Base-by-base conservation (phyloP, 208 protist genomes). In the Wallacemonas rigidus region DNA sequence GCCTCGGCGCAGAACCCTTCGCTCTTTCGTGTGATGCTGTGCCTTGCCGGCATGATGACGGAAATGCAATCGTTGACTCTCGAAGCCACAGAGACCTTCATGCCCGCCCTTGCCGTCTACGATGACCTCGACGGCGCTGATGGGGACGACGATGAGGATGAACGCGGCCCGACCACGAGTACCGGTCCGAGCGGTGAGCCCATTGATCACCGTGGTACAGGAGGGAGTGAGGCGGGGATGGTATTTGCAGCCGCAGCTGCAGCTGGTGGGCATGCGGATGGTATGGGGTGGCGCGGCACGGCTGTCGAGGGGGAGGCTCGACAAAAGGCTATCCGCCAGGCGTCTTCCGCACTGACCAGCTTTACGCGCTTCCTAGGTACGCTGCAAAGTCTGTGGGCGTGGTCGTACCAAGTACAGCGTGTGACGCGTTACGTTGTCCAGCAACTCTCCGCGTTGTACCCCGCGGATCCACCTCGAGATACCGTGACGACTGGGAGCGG, bases 311-410 rank as follows among this genome's bases (percentile, higher is more conserved):
- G 7, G 40, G 60, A 50, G 43, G 43, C 60, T 8, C 38, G n/a
- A 5, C 40, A 36, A 17, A 50, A 48, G 8, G 60, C 60, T 0
- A 6, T 65, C 3, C 60, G 60, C 0, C 60, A n/a, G 5, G 43
- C 47, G 17, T 70, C 65, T 3, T 9, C 15, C 48, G 44, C 43
- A 3, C 51, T 60, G 14, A 50, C 60, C 3, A 4, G 15, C 45
- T 53, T 72, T 35, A 51, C 17, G 54, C 68, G 43, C 54, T 63
- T 63, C 12, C 9, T 69, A 8, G 8, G 64, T 38, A 69, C 48
- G 4, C 76, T 98, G 11, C 83, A 95, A 69, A 72, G 85, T 39
- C 54, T 98, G 3, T 97, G 88, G 82, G 79, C 63, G 9, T 98
- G 95, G 86, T 68, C 79, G 45, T 76, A 87, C 63, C 82, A 93